Conservation (phyloP, 176 grass and related monocot genomes). For the Triticum dicoccoides region DNA sequence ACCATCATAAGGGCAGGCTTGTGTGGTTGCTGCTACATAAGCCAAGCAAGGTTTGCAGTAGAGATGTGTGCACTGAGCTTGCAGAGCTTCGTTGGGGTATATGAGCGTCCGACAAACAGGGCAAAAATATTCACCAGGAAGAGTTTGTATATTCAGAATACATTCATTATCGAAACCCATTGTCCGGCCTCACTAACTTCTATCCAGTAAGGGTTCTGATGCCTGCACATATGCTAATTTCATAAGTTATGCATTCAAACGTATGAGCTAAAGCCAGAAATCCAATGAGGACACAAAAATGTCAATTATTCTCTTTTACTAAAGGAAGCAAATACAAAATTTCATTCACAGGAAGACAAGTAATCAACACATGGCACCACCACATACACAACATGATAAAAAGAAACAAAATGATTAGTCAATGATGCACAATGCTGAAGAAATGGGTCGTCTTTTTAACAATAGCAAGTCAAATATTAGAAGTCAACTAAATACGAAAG, state of each 20-base stretch:
- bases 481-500: background rate
- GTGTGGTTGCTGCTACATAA: slow-evolving; percentile 82
- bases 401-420: background rate
- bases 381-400: background rate
- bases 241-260: background rate
- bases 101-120: slow-evolving; percentile 96
- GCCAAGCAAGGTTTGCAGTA: slow-evolving; percentile 97
- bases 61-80: slow-evolving; percentile 96
- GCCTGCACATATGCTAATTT: slow-evolving; percentile 34
- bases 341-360: background rate
- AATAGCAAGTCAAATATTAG: background rate
- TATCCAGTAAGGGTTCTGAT: slow-evolving; percentile 12
- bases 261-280: slow-evolving; percentile 10
- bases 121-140: slow-evolving; percentile 99
- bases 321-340: background rate
- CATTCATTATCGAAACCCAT: slow-evolving; percentile 99
- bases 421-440: background rate
- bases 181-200: background rate
- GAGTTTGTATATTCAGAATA: slow-evolving; percentile 81
- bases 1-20: slow-evolving; percentile 96
- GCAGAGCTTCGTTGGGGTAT: slow-evolving; percentile 84
- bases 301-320: background rate
- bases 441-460: background rate
- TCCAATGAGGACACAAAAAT: background rate
- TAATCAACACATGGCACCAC: background rate